These are phyloP conservation scores for Dictyostelium firmibasis DNA, from an alignment of 78 protist genomes.

Conservation along the genomic window DNA sequence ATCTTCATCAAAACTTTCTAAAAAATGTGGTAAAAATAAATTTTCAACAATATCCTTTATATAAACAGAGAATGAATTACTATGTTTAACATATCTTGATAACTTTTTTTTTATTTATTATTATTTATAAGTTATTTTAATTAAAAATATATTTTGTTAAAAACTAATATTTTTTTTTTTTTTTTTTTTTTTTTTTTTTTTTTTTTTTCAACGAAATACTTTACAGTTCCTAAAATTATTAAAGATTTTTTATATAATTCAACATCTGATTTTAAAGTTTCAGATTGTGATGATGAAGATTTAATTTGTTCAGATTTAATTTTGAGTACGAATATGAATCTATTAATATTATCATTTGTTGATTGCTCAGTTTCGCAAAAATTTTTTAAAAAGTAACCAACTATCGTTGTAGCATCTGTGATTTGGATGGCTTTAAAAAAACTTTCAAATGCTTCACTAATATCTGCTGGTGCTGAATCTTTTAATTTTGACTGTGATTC, in stretches of 20 bases:
- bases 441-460: slow-evolving; percentile 10
- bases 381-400: slow-evolving; percentile 17
- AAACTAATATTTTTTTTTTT: too few relatives aligned
- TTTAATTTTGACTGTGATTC: neutral
- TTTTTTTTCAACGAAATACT: too few relatives aligned
- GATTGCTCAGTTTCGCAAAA: slow-evolving; percentile 4
- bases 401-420: slow-evolving; percentile 1
- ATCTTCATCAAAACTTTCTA: neutral
- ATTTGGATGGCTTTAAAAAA: slow-evolving; percentile 21
- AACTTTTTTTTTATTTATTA: neutral
- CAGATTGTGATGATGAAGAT: neutral
- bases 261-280: neutral
- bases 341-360: slow-evolving; percentile 22
- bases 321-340: slow-evolving; percentile 7
- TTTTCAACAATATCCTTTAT: neutral
- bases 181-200: too few relatives aligned
- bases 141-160: too few relatives aligned
- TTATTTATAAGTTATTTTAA: too few relatives aligned
- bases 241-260: neutral
- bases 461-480: neutral
- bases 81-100: slow-evolving; percentile 39
- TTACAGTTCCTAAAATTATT: slow-evolving; percentile 15
- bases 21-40: neutral
- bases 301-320: slow-evolving; percentile 9
- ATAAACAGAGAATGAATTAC: slow-evolving; percentile 4